Percentiles rank a stretch among this genome's conserved stretches.
Conservation (phyloP, 805 yeast genomes). For the Naumovozyma dairenensis region DNA sequence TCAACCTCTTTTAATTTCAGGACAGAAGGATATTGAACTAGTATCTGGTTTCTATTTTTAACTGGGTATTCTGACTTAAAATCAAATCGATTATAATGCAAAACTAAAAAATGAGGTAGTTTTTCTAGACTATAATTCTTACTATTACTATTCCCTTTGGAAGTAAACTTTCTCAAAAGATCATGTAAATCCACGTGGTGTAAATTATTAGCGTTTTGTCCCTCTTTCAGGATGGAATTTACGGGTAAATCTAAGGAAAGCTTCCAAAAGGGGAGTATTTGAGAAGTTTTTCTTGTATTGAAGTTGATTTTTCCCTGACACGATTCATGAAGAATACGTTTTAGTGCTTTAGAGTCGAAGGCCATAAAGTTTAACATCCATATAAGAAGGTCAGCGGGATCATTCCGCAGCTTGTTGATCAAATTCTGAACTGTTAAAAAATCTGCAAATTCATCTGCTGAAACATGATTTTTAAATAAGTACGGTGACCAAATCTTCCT, state of each 20-base stretch:
- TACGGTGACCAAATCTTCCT: conserved; percentile 57
- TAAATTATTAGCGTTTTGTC: conserved; percentile 34
- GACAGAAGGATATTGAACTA: conserved; percentile 46
- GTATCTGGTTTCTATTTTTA: conserved; percentile 45
- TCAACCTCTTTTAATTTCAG: conserved; percentile 26
- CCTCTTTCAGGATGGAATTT: conserved; percentile 45
- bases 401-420: conserved; percentile 28
- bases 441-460: conserved; percentile 58
- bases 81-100: conserved; percentile 49
- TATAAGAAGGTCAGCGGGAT: conserved; percentile 47
- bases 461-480: conserved; percentile 50
- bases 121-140: conserved; percentile 31
- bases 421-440: conserved; percentile 36
- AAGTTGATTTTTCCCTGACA: conserved; percentile 45
- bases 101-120: conserved; percentile 44
- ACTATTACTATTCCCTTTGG: conserved; percentile 14
- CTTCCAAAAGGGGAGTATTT: conserved; percentile 24
- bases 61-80: conserved; percentile 25
- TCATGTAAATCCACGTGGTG: conserved; percentile 41
- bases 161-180: conserved; percentile 37
- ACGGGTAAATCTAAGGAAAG: conserved; percentile 54
- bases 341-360: conserved; percentile 22
- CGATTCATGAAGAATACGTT: conserved; percentile 22
- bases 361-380: conserved; percentile 50
- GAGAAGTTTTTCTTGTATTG: conserved; percentile 6